Evolutionary conservation across 805 yeast species (phyloP), one percentile per base, ranked within the genome.

Genomic region (Candida hispaniensis): DNA sequence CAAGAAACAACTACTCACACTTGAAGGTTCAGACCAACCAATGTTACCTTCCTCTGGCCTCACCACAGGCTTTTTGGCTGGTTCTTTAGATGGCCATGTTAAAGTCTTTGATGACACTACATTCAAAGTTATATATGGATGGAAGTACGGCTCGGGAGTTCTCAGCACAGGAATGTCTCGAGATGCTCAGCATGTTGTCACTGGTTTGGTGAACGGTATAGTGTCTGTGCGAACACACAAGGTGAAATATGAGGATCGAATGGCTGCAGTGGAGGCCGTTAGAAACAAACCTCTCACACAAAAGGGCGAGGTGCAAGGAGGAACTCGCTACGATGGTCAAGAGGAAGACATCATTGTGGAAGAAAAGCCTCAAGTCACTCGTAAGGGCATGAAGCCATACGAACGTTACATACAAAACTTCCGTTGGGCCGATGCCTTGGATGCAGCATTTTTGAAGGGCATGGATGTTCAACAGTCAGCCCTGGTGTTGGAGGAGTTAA

Each of bases 131-230:
- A 81, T 79, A 54, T 88, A 85, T 54, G 96, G 96, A 30, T 88
- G 97, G 96, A 88, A 86, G 58, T 88, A 80, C 52, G 94, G 95
- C 20, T 83, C 88, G 14, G 93, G 94, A 23, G 95, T 91, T 0
- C 63, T 91, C 47, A 67, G 82, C 48, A 75, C 94, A 53, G 97
- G 86, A 9, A 78, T 82, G 7, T 82, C 95, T 6, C 96, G 97
- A 16, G 71, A 75, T 45, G 48, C 73, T 66, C 79, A 80, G 60
- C 97, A 91, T 61, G 68, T 91, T 44, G 95, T 82, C 21, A 81
- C 91, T 10, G 98, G 98, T 32, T 67, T 91, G 45, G 76, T 86
- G 6, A 76, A 93, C 1, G 98, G 98, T 4, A 63, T 91, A 40
- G 61, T 91, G 30, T 76, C 94, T 6, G 79, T 91, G 34, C 71